A percentile compares a stretch with the other conserved stretches of the same genome.
Conservation (phyloP, 2,329 filamentous ascomycete species). For the Ceratocystis papillata region DNA sequence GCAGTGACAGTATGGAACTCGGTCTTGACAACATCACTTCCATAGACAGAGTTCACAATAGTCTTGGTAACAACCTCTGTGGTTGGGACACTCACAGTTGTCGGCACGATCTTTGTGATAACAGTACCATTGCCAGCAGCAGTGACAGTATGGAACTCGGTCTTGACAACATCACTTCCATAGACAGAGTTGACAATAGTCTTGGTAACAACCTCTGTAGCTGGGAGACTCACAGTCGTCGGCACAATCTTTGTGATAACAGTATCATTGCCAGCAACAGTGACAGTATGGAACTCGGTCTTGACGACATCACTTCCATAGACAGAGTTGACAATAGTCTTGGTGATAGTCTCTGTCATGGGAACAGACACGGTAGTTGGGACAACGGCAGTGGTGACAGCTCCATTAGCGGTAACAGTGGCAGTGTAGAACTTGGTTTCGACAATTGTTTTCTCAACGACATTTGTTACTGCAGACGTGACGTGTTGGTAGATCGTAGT, state of each 20-base stretch:
- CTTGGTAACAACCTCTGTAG: conserved; percentile 6
- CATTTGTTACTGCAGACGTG: conserved; percentile 19
- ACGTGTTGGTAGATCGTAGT: conserved; percentile 15
- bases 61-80: conserved; percentile 10
- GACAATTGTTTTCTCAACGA: background rate
- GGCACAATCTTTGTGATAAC: background rate
- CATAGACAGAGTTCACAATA: background rate
- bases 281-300: conserved; percentile 2
- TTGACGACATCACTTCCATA: background rate
- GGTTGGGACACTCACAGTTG: conserved; percentile 13
- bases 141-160: background rate
- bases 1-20: background rate
- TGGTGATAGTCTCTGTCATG: conserved; percentile 8
- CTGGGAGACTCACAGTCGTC: conserved; percentile 15
- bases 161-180: background rate
- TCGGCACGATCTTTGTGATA: background rate
- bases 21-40: background rate
- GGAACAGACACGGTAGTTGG: conserved; percentile 12
- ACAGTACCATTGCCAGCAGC: background rate
- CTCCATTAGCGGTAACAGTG: conserved; percentile 3
- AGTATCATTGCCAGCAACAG: background rate
- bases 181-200: background rate
- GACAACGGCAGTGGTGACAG: background rate
- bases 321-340: background rate
- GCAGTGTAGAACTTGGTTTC: conserved; percentile 6